phyloP scores from a whole-genome alignment of 108 stramenopile species.

The Licmophora abbreviata region DNA sequence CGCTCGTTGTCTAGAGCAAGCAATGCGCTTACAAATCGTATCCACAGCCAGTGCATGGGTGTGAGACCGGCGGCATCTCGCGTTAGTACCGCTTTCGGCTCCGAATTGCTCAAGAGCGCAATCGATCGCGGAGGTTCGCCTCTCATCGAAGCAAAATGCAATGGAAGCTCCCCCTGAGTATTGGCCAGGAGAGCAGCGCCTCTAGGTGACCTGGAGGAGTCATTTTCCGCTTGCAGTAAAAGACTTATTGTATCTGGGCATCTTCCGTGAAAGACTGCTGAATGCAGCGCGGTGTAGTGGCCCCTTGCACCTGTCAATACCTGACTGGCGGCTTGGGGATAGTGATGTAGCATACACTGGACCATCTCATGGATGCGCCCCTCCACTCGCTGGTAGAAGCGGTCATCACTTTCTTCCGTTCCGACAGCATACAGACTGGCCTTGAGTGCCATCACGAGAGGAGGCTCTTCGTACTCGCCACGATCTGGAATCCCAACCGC shows the following conservation, averaged over 20 bases:
- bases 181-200: slow-evolving; percentile 54
- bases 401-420: slow-evolving; percentile 19
- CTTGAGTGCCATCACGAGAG: slow-evolving; percentile 63
- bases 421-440: slow-evolving; percentile 50
- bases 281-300: slow-evolving; percentile 70
- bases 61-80: slow-evolving; percentile 60
- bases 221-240: slow-evolving; percentile 42
- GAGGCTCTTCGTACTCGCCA: slow-evolving; percentile 74
- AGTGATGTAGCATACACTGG: slow-evolving; percentile 51
- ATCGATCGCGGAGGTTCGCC: slow-evolving; percentile 60
- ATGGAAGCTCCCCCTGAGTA: slow-evolving; percentile 62
- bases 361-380: slow-evolving; percentile 57
- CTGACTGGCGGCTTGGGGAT: slow-evolving; percentile 46
- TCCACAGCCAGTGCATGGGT: slow-evolving; percentile 73
- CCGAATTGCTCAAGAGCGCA: slow-evolving; percentile 41
- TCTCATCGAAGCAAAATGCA: slow-evolving; percentile 76
- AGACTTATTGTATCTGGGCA: slow-evolving; percentile 56
- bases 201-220: slow-evolving; percentile 9
- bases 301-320: slow-evolving; percentile 56
- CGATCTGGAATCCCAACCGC: slow-evolving; percentile 56
- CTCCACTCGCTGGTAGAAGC: slow-evolving; percentile 39
- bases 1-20: slow-evolving; percentile 32
- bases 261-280: slow-evolving; percentile 72
- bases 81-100: slow-evolving; percentile 46
- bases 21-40: slow-evolving; percentile 56